Conservation (phyloP, 1,284 basidiomycete species). For the Lentinus polychrous region DNA sequence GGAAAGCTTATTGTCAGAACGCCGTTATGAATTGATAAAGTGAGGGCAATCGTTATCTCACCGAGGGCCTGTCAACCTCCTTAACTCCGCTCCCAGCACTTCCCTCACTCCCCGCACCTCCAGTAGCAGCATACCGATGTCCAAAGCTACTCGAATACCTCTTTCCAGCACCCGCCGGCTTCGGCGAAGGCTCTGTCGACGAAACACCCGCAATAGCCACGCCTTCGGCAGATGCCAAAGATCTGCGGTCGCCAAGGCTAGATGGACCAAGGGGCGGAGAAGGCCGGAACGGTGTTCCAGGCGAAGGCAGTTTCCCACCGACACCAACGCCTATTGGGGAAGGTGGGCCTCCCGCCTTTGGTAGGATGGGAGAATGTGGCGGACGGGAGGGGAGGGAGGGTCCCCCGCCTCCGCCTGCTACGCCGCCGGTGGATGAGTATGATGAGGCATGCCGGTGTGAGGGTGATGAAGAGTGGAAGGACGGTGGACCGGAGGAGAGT, state of each 20-base stretch:
- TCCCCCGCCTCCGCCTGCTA: conserved; percentile 15
- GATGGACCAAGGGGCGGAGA: conserved; percentile 43
- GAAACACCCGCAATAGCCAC: conserved; percentile 6
- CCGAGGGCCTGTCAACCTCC: conserved; percentile 30
- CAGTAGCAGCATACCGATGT: conserved; percentile 47
- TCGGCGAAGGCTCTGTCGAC: conserved; percentile 17
- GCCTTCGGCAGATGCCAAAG: conserved; percentile 27
- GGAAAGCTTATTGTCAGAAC: too few relatives aligned
- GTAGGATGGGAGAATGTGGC: conserved; percentile 32
- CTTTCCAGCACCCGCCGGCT: conserved; percentile 19
- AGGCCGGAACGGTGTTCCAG: conserved; percentile 29
- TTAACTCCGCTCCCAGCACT: conserved; percentile 33
- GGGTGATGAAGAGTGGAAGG: conserved; percentile 41
- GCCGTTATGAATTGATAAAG: too few relatives aligned
- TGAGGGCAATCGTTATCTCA: too few relatives aligned
- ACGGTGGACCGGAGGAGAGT: conserved; percentile 47
- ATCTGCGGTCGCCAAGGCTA: conserved; percentile 38
- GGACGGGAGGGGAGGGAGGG: conserved; percentile 31
- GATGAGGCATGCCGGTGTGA: conserved; percentile 40
- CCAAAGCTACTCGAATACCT: conserved; percentile 63
- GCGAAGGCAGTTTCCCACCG: conserved; percentile 19
- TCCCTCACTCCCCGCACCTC: conserved; percentile 32
- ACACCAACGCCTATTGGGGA: conserved; percentile 32
- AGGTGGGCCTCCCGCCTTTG: conserved; percentile 31
- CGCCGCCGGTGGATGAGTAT: conserved; percentile 28